Evolutionary conservation across 169 alveolate species (phyloP), one percentile per base, ranked within the genome.

Genomic region (Plasmodium malariae): DNA sequence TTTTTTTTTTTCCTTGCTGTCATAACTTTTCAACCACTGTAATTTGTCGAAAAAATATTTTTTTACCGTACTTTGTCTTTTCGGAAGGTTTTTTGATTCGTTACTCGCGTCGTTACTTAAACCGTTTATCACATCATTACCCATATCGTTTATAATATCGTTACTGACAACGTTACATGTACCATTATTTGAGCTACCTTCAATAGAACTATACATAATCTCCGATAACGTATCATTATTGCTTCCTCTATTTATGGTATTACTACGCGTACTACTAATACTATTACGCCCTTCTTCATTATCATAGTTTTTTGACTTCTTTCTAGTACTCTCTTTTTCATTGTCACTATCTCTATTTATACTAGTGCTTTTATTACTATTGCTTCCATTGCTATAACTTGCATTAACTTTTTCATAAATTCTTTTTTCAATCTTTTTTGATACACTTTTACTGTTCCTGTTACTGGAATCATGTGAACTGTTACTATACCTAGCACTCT

Each of bases 21-120:
- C 89, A 54, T 76, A 76, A 43, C 54, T 54, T 19, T 59, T 76
- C 62, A 76, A 54, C 89, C 89, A 76, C 9, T 76, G 24, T 2
- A 76, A 67, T 28, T 51, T 76, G 40, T 76, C 74, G 26, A 76
- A 76, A 4, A 76, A 30, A 54, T 76, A 76, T 21, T 60, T 76
- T 30, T 76, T 76, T n/a, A 76, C 69, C 1, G 89, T 62, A 28
- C 65, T 76, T 59, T 34, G 74, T 24, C 40, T 74, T 40, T 55
- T 60, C 37, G 57, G 54, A 30, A 14, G 12, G n/a, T 37, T 49
- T 19, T 54, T 55, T 21, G 14, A 30, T 55, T 55, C 67, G 9
- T 21, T n/a, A 24, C 21, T 55, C 21, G 14, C 9, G 3, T 55
- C 21, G 9, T 55, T 55, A 19, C 5, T 55, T n/a, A n/a, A n/a